These are phyloP conservation scores for Boechera stricta DNA, from an alignment of 345 rosid genomes.

Conservation along the genomic window DNA sequence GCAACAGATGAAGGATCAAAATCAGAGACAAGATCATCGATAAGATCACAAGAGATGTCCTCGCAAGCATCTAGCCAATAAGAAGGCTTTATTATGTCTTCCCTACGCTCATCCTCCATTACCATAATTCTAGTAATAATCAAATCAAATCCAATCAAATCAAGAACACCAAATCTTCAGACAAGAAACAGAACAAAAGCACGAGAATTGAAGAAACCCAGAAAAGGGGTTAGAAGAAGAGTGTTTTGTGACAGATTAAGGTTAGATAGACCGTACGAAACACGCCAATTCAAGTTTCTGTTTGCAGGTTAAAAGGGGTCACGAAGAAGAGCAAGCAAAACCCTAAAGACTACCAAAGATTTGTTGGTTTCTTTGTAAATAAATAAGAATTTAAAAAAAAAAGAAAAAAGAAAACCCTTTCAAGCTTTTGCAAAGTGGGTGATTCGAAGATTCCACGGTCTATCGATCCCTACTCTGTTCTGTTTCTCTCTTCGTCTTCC, in stretches of 20 bases:
- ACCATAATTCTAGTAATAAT: constrained; percentile 16
- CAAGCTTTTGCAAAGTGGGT: constrained; percentile 41
- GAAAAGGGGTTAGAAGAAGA: constrained; percentile 30
- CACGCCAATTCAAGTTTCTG: constrained; percentile 48
- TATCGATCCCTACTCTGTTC: constrained; percentile 60
- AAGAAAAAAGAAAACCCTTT: neutral
- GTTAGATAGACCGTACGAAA: constrained; percentile 87
- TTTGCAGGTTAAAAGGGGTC: constrained; percentile 40
- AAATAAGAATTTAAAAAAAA: neutral
- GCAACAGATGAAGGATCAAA: constrained; percentile 61
- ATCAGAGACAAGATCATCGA: constrained; percentile 64
- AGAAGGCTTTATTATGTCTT: constrained; percentile 51
- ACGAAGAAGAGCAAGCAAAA: constrained; percentile 41
- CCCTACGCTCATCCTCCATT: constrained; percentile 63
- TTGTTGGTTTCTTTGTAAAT: neutral
- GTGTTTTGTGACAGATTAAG: constrained; percentile 55
- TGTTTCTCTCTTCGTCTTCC: constrained; percentile 32
- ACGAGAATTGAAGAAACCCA: constrained; percentile 26
- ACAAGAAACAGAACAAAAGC: neutral
- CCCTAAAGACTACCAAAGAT: constrained; percentile 21
- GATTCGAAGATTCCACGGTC: constrained; percentile 84
- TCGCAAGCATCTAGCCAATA: constrained; percentile 98
- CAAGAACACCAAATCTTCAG: neutral
- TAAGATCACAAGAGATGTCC: constrained; percentile 72
- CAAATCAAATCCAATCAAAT: neutral